Conservation (phyloP, 768 basidiomycete species). For the Naematelia encephala region DNA sequence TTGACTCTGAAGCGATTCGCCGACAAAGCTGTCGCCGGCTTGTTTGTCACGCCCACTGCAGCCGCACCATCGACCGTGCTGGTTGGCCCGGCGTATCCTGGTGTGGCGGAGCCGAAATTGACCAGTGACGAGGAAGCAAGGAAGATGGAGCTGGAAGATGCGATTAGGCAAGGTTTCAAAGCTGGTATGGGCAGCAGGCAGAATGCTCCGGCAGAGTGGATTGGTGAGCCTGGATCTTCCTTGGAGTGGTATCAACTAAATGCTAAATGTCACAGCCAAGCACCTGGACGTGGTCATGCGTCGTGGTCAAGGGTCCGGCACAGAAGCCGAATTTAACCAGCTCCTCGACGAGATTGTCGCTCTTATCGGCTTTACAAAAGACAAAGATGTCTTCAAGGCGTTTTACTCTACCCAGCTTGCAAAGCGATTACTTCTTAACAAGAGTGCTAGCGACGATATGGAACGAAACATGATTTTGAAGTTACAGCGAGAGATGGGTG, state of each 20-base stretch:
- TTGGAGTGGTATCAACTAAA: background rate
- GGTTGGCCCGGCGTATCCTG: background rate
- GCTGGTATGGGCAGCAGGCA: slow-evolving; percentile 46
- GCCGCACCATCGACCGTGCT: slow-evolving; percentile 4
- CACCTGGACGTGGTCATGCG: slow-evolving; percentile 84
- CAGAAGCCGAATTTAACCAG: slow-evolving; percentile 80
- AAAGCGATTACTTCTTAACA: slow-evolving; percentile 80
- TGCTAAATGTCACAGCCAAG: slow-evolving; percentile 59
- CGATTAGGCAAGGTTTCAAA: slow-evolving; percentile 42
- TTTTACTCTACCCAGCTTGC: slow-evolving; percentile 96
- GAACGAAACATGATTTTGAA: slow-evolving; percentile 73
- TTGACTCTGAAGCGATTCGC: slow-evolving; percentile 41
- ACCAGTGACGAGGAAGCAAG: slow-evolving; percentile 2
- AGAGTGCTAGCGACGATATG: slow-evolving; percentile 94
- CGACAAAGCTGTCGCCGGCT: slow-evolving; percentile 31
- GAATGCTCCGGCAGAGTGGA: slow-evolving; percentile 50
- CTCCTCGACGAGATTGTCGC: slow-evolving; percentile 93
- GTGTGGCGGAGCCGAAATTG: background rate
- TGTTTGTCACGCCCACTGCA: slow-evolving; percentile 18
- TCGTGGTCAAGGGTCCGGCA: slow-evolving; percentile 70
- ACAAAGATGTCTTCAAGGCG: slow-evolving; percentile 96
- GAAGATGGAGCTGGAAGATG: slow-evolving; percentile 41
- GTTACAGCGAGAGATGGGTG: slow-evolving; percentile 88
- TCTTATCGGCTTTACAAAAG: slow-evolving; percentile 85
- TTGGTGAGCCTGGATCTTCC: slow-evolving; percentile 30